Evolutionary conservation across 176 grass and related monocot genomes (phyloP).

Genomic region (Aegilops tauschii): DNA sequence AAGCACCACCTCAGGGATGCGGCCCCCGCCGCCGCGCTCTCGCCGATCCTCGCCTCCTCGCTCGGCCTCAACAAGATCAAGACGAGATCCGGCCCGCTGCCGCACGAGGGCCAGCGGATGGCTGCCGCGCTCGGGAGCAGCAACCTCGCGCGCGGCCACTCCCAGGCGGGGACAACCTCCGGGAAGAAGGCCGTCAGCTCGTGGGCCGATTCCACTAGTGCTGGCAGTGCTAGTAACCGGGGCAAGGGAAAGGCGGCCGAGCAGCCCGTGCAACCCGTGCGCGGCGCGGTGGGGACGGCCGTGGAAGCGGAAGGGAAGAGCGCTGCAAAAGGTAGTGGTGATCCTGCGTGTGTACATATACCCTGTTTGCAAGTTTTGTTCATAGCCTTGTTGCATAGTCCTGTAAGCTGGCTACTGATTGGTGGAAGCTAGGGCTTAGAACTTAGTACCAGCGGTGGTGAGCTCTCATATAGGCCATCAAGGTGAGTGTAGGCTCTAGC

Average conservation of each 20-base stretch:
- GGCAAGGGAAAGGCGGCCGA: conserved; percentile 43
- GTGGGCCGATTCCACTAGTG: conserved; percentile 39
- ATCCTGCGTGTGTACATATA: neutral
- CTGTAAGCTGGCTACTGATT: conserved; percentile 20
- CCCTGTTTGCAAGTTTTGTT: neutral
- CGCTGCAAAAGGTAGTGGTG: conserved; percentile 35
- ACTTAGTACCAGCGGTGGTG: neutral
- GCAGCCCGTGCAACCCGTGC: neutral
- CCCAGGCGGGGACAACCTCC: conserved; percentile 28
- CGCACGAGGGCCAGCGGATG: conserved; percentile 84
- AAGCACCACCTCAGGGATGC: conserved; percentile 43
- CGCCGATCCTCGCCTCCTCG: conserved; percentile 95
- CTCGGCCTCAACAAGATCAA: conserved; percentile 99
- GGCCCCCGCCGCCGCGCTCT: conserved; percentile 42
- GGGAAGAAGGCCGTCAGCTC: conserved; percentile 41
- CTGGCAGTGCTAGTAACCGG: conserved; percentile 5
- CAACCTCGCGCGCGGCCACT: conserved; percentile 75
- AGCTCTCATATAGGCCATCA: neutral
- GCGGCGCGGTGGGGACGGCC: neutral
- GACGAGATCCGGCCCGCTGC: conserved; percentile 99
- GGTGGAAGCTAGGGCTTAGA: conserved; percentile 5
- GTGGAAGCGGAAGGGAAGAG: conserved; percentile 34
- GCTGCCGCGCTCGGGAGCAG: conserved; percentile 70
- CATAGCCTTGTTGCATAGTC: conserved; percentile 6
- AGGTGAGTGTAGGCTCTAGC: neutral